phyloP scores from a whole-genome alignment of 495 filamentous ascomycete species.

The Penicillium samsonianum region DNA sequence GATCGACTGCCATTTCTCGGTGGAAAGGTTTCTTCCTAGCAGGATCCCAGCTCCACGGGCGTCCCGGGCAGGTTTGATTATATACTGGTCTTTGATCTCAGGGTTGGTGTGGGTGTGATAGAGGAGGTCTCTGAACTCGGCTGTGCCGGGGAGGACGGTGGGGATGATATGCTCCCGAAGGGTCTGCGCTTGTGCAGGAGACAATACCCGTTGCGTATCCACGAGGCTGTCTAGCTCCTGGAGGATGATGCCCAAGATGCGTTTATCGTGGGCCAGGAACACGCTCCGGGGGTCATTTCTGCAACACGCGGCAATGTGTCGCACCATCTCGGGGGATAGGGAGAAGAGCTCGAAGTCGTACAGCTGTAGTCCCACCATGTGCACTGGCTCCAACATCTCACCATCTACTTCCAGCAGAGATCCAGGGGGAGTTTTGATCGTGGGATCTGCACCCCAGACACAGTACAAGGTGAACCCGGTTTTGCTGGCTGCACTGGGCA shows the following conservation, averaged over 20 bases:
- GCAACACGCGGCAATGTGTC: conserved; percentile 27
- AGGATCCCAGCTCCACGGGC: conserved; percentile 38
- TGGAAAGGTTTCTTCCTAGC: conserved; percentile 33
- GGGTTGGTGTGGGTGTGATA: not conserved
- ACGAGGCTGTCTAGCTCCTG: conserved; percentile 36
- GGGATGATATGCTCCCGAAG: conserved; percentile 21
- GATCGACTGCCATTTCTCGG: conserved; percentile 19
- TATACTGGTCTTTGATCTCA: conserved; percentile 26
- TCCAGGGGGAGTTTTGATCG: not conserved
- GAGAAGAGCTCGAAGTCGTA: conserved; percentile 33
- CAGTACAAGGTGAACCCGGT: not conserved
- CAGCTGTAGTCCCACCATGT: conserved; percentile 39
- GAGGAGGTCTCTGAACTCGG: conserved; percentile 5
- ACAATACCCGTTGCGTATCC: conserved; percentile 17
- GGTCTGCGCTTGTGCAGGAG: conserved; percentile 22
- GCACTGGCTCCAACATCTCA: conserved; percentile 27
- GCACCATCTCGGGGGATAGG: conserved; percentile 28
- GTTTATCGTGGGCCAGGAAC: conserved; percentile 41
- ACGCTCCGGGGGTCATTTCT: conserved; percentile 40
- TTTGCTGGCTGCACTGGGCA: not conserved
- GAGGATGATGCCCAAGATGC: conserved; percentile 38
- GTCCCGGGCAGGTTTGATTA: conserved; percentile 34
- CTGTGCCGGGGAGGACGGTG: conserved; percentile 18
- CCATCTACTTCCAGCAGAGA: conserved; percentile 4
- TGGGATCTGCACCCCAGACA: not conserved